Evolutionary conservation across 352 stramenopile genomes (phyloP), one percentile per base, ranked within the genome.

Genomic region (Pythium rishiriense): DNA sequence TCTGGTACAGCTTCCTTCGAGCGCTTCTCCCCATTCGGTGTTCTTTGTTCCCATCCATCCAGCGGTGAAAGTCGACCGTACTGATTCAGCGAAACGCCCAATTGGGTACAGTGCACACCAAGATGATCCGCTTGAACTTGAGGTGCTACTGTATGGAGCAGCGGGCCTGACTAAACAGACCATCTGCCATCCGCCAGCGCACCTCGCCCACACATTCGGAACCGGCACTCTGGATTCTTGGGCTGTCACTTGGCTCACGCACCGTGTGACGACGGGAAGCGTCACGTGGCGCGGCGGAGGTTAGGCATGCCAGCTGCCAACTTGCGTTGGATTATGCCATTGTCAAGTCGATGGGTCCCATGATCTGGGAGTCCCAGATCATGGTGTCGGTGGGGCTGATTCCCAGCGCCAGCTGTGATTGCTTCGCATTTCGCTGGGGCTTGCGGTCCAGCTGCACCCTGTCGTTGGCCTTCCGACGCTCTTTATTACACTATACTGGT

Each of bases 121-220:
- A 49, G 22, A 49, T 49, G 42, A 28, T 28, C 42, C 22, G 42
- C 42, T 49, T 49, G 42, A 43, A 43, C 37, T 3, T 43, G 37
- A n/a, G 37, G 37, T 43, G 14, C 37, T n/a, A 43, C 37, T 43
- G 6, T 43, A 43, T 17, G 14, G 10, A 10, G 37, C n/a, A 1
- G 7, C 9, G n/a, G 37, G 14, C 37, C 37, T 43, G 42, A 49
- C 42, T 28, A 49, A 49, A 8, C 42, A 49, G n/a, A 28, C 42
- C 42, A 49, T 28, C 42, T 49, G 42, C 35, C 11, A 43, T 4
- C 19, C 9, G n/a, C 42, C 10, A 25, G 42, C n/a, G 19, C 19
- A 21, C 22, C n/a, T 2, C n/a, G 14, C 22, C 42, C 42, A 49
- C 42, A 28, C 42, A 25, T 28, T 25, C 28, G 42, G 42, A 49